Evolutionary conservation across 495 filamentous ascomycete genomes (phyloP).

Genomic region (Hypoxylon perforatum): DNA sequence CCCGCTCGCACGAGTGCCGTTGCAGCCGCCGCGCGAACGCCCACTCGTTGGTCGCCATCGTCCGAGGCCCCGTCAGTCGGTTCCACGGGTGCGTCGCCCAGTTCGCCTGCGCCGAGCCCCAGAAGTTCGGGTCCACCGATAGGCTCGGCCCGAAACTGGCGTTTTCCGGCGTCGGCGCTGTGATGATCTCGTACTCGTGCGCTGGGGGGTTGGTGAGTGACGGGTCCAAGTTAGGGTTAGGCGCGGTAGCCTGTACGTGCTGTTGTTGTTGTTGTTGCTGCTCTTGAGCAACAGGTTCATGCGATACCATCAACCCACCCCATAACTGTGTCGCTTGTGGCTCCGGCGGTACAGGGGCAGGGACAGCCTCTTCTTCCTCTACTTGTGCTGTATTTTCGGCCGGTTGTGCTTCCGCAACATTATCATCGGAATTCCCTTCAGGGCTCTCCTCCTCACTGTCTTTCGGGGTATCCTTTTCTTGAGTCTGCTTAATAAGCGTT

Average conservation of each 20-base stretch:
- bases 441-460: conserved; percentile 15
- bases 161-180: conserved; percentile 49
- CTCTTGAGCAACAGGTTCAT: conserved; percentile 40
- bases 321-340: conserved; percentile 11
- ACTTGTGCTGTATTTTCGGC: neutral
- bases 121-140: conserved; percentile 14
- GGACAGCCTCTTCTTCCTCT: conserved; percentile 9
- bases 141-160: conserved; percentile 47
- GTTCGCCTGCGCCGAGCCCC: conserved; percentile 20
- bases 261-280: too few species aligned
- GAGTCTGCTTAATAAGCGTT: conserved; percentile 43
- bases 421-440: conserved; percentile 30
- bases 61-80: conserved; percentile 52
- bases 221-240: conserved; percentile 13
- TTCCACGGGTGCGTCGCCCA: conserved; percentile 43
- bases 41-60: conserved; percentile 69
- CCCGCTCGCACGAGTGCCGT: too few species aligned
- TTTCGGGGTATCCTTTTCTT: conserved; percentile 41
- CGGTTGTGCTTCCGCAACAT: neutral
- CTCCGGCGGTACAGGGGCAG: conserved; percentile 7
- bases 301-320: conserved; percentile 44
- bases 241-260: neutral
- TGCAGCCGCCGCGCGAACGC: conserved; percentile 79
- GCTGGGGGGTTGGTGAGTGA: conserved; percentile 10
- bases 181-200: conserved; percentile 47